These are phyloP conservation scores for Teunomyces aglyptinius DNA, from an alignment of 805 yeast genomes.

Conservation along the genomic window DNA sequence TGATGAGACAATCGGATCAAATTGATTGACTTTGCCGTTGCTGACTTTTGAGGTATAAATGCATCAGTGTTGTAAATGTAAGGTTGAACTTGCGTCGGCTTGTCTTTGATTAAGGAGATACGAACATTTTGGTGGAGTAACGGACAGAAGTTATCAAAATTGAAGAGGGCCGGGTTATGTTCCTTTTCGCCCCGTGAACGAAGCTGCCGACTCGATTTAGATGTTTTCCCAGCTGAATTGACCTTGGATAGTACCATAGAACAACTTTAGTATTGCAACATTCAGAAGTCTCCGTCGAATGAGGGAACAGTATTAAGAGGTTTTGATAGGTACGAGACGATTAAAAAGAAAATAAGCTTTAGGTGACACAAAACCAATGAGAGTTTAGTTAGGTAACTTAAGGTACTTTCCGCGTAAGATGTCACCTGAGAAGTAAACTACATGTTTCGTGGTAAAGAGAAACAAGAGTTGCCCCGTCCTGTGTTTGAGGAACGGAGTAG, in stretches of 20 bases:
- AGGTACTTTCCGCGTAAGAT: not conserved
- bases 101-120: constrained; percentile 13
- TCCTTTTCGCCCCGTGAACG: constrained; percentile 26
- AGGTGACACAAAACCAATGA: not conserved
- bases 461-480: constrained; percentile 1
- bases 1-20: not conserved
- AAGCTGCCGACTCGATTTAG: constrained; percentile 19
- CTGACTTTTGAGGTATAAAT: constrained; percentile 7
- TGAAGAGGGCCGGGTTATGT: constrained; percentile 23
- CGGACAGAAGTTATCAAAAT: constrained; percentile 32
- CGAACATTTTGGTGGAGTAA: constrained; percentile 21
- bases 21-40: constrained; percentile 9
- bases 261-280: not conserved
- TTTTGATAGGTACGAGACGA: not conserved
- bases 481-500: not conserved
- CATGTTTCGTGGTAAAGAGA: constrained; percentile 1
- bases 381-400: too few species aligned
- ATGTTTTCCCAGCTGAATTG: not conserved
- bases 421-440: too few species aligned
- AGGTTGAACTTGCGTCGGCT: constrained; percentile 5
- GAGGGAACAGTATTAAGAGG: not conserved
- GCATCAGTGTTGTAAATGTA: constrained; percentile 16
- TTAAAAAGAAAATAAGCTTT: not conserved
- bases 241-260: not conserved
- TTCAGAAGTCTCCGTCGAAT: not conserved